phyloP scores from a whole-genome alignment of 75 land plant species.

The Picea sitchensis region DNA sequence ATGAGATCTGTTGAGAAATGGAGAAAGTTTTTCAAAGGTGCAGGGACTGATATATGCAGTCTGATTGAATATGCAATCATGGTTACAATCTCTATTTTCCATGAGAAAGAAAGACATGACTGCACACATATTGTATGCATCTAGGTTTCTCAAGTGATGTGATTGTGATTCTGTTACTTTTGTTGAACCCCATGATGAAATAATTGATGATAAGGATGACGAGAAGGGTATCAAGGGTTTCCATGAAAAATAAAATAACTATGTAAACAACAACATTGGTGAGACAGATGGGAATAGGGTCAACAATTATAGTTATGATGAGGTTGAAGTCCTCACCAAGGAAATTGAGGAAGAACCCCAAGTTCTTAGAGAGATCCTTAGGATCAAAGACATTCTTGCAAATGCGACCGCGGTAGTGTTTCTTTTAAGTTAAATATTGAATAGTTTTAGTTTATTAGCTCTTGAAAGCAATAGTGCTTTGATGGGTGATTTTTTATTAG shows the following conservation, averaged over 20 bases:
- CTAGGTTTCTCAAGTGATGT: too few relatives aligned
- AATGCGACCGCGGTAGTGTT: slow-evolving; percentile 27
- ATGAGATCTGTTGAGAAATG: too few relatives aligned
- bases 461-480: neutral
- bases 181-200: too few relatives aligned
- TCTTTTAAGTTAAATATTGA: neutral
- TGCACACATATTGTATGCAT: too few relatives aligned
- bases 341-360: slow-evolving; percentile 55
- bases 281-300: slow-evolving; percentile 17
- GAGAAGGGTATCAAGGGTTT: slow-evolving; percentile 6
- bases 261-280: slow-evolving; percentile 12
- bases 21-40: too few relatives aligned
- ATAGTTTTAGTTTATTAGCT: neutral
- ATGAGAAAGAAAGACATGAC: too few relatives aligned
- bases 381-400: too few relatives aligned
- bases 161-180: too few relatives aligned
- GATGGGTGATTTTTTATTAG: neutral
- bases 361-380: neutral
- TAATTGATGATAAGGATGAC: too few relatives aligned
- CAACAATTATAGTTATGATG: slow-evolving; percentile 35
- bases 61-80: too few relatives aligned
- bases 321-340: slow-evolving; percentile 11
- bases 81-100: too few relatives aligned
- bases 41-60: too few relatives aligned
- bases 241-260: slow-evolving; percentile 12